phyloP scores from a whole-genome alignment of 140 eudicot genomes.

The Anethum foeniculum region DNA sequence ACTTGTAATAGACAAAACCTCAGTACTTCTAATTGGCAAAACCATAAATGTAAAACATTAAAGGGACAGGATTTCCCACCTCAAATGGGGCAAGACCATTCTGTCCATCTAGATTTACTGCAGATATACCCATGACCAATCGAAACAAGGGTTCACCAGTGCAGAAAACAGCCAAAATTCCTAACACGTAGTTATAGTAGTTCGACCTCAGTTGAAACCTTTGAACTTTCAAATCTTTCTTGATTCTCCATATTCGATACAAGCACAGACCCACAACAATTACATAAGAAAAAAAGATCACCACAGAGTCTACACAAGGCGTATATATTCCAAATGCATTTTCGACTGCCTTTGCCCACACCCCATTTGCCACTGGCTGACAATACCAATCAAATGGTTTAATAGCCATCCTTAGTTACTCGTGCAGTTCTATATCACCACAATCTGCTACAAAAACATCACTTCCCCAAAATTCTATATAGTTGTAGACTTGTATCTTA shows the following conservation, averaged over 20 bases:
- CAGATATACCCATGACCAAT: conserved; percentile 64
- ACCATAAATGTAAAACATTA: neutral
- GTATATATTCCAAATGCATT: conserved; percentile 78
- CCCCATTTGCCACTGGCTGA: conserved; percentile 66
- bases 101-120: conserved; percentile 69
- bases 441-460: neutral
- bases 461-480: neutral
- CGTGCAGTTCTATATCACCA: neutral
- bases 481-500: neutral
- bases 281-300: conserved; percentile 57
- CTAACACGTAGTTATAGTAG: conserved; percentile 58
- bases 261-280: conserved; percentile 49
- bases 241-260: conserved; percentile 57
- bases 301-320: conserved; percentile 79
- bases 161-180: conserved; percentile 43
- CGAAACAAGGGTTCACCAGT: conserved; percentile 72
- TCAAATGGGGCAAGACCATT: conserved; percentile 71
- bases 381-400: conserved; percentile 55
- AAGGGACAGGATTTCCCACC: conserved; percentile 33
- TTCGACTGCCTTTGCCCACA: conserved; percentile 65
- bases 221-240: conserved; percentile 35
- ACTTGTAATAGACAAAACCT: neutral
- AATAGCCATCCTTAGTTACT: conserved; percentile 31
- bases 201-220: conserved; percentile 59
- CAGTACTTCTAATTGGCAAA: neutral